Evolutionary conservation across 2,329 filamentous ascomycete genomes (phyloP).

Genomic region (Exophiala spinifera): DNA sequence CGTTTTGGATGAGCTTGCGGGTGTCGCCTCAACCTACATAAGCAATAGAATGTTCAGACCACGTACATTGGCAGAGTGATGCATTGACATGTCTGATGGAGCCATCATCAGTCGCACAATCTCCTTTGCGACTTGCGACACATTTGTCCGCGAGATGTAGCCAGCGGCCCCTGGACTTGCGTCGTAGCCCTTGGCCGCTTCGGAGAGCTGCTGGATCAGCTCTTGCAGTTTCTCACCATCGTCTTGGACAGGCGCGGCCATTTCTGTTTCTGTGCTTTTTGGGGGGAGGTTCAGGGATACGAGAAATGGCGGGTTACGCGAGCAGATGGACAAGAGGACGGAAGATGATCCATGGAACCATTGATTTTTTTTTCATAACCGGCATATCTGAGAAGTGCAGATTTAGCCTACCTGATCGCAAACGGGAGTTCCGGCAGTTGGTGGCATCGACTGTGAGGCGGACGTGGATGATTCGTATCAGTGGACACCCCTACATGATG

Average conservation of each 20-base stretch:
- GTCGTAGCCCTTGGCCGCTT: constrained; percentile 10
- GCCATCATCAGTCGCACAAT: constrained; percentile 15
- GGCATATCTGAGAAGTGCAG: no score
- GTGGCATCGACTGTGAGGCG: no score
- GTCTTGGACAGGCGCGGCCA: background rate
- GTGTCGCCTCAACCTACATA: no score
- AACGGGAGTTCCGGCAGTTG: no score
- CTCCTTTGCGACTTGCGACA: constrained; percentile 12
- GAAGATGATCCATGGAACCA: no score
- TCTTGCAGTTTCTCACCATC: constrained; percentile 1
- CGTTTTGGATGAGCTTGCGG: background rate
- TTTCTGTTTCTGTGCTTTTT: background rate
- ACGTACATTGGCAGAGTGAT: constrained; percentile 13
- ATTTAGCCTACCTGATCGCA: no score
- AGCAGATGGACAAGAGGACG: no score
- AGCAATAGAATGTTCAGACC: background rate
- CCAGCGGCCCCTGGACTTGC: constrained; percentile 3
- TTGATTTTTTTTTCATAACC: no score
- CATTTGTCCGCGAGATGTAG: constrained; percentile 7
- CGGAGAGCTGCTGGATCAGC: background rate
- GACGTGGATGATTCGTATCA: no score
- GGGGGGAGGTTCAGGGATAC: background rate
- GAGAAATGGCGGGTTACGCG: no score
- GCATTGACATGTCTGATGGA: constrained; percentile 12
- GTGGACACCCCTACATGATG: no score